Conservation (phyloP, 2,329 filamentous ascomycete genomes). For the Aureobasidium zeae region DNA sequence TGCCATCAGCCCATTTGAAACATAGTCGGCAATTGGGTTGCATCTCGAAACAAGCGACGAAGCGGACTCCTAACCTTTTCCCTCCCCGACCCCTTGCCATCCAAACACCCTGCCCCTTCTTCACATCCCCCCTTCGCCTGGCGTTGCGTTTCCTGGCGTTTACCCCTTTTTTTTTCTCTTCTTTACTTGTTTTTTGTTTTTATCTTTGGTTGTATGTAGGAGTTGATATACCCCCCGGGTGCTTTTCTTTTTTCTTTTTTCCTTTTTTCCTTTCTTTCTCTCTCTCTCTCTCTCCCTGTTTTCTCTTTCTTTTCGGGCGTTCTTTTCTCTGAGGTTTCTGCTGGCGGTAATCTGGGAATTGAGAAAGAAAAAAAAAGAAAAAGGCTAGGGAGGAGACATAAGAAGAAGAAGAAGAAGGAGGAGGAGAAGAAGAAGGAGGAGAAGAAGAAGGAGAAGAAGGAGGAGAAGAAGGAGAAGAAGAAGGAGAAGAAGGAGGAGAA, state of each 20-base stretch:
- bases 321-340: neutral
- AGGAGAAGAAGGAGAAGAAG: neutral
- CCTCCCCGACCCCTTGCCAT: neutral
- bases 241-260: slow-evolving; percentile 9
- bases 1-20: too few relatives aligned
- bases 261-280: neutral
- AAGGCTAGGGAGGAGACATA: neutral
- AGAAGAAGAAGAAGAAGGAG: neutral
- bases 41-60: too few relatives aligned
- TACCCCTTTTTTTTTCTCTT: neutral
- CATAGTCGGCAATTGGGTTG: too few relatives aligned
- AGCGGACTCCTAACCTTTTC: too few relatives aligned
- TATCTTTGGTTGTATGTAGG: slow-evolving; percentile 14
- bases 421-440: neutral
- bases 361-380: neutral
- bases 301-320: neutral
- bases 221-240: slow-evolving; percentile 14
- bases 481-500: neutral
- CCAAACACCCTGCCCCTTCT: too few relatives aligned
- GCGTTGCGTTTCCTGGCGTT: too few relatives aligned
- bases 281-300: neutral
- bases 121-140: too few relatives aligned
- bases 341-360: neutral
- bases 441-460: neutral
- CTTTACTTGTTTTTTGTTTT: neutral